phyloP scores from a whole-genome alignment of 1,284 basidiomycete genomes.

The Kalmanozyma brasiliensis region DNA sequence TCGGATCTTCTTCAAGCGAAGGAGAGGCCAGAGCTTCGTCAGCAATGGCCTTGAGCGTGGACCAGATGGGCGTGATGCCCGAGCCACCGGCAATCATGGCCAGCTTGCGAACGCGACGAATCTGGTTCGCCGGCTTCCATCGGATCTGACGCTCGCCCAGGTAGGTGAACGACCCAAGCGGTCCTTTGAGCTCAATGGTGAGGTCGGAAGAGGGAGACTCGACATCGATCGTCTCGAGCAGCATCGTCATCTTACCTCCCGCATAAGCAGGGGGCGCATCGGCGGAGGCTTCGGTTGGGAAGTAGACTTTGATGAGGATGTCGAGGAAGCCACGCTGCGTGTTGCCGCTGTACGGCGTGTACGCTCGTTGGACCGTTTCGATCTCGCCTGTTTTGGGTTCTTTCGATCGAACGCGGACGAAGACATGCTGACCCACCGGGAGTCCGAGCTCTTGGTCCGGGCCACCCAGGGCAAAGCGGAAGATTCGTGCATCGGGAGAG shows the following conservation, averaged over 20 bases:
- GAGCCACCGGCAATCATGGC: slow-evolving; percentile 76
- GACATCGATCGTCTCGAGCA: slow-evolving; percentile 71
- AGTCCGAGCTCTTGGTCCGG: slow-evolving; percentile 73
- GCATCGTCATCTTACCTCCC: slow-evolving; percentile 75
- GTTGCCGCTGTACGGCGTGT: slow-evolving; percentile 74
- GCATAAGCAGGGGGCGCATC: slow-evolving; percentile 8
- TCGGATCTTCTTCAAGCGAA: slow-evolving; percentile 2
- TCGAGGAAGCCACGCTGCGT: slow-evolving; percentile 72
- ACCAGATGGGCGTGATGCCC: slow-evolving; percentile 74
- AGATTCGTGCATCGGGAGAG: slow-evolving; percentile 73
- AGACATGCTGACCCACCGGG: slow-evolving; percentile 76
- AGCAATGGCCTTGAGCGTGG: slow-evolving; percentile 70
- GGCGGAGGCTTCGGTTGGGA: slow-evolving; percentile 66
- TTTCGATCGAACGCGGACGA: slow-evolving; percentile 40
- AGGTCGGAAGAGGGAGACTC: slow-evolving; percentile 27
- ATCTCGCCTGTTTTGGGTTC: slow-evolving; percentile 69
- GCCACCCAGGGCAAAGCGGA: slow-evolving; percentile 72
- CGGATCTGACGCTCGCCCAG: slow-evolving; percentile 70
- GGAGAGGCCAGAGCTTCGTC: slow-evolving; percentile 66
- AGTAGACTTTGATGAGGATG: slow-evolving; percentile 73
- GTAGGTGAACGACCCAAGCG: slow-evolving; percentile 75
- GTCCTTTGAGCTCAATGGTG: slow-evolving; percentile 73
- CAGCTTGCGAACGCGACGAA: slow-evolving; percentile 70
- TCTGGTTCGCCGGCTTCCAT: slow-evolving; percentile 69
- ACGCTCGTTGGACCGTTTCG: slow-evolving; percentile 74